Base-by-base conservation (phyloP, 345 rosid genomes). In the Eucalyptus tenuipes region DNA sequence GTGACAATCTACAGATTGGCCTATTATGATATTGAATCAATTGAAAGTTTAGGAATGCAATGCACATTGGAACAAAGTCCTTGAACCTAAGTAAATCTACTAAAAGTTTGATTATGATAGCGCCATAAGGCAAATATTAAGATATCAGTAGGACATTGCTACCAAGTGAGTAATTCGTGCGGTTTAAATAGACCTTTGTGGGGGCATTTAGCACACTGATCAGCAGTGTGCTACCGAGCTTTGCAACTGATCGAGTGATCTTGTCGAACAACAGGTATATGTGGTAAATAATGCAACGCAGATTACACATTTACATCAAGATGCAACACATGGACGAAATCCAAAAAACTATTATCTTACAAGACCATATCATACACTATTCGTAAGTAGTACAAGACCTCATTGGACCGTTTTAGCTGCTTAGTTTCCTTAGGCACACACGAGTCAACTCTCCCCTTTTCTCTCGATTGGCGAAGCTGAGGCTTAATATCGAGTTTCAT, bases 1-100 rank as follows among this genome's bases (percentile, higher is more conserved):
- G 33, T 29, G 0, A 0, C 33, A 7, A 61, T 61, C 33, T 61
- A 61, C 3, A 3, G 5, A 29, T 61, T 61, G 71, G 1, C 17
- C 10, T 61, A 61, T 61, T 61, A 29, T 55, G 61, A 24, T 55
- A 66, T 31, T 16, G 31, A 27, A 59, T 59, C 31, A 59, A 59
- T 59, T 59, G 0, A 59, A 59, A 59, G 15, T 59, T 57, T 25
- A 57, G 29, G 0, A 57, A 57, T 57, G 29, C 3, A 57, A 9
- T 59, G 66, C 66, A 59, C 4, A 4, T 59, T 1, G 15, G n/a
- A 27, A 59, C 66, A 59, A 59, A 59, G 31, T 59, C n/a, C 15
- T 59, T 59, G 31, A 27, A 59, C 66, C 66, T 12, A 27, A 59
- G 66, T 12, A 11, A 59, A 27, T 59, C 0, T 25, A 59, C 14